These are phyloP conservation scores for Penicillium concentricum DNA, from an alignment of 2,329 filamentous ascomycete genomes.

Conservation along the genomic window DNA sequence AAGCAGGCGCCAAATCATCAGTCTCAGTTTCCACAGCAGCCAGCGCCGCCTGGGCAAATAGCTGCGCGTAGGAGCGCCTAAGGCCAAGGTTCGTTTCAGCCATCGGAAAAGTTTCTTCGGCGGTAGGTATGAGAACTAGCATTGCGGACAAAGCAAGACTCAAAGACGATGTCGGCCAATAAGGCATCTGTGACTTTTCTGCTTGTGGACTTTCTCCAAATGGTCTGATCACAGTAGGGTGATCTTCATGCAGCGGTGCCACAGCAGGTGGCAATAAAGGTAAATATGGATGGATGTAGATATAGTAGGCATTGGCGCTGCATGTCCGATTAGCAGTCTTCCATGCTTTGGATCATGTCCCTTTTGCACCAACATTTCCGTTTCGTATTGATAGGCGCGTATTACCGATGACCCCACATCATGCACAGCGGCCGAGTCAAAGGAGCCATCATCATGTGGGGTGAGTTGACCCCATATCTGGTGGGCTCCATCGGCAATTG, in stretches of 20 bases:
- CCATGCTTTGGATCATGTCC: not conserved
- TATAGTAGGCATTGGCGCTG: conserved; percentile 28
- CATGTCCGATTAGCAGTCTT: not conserved
- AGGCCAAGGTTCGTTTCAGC: conserved; percentile 6
- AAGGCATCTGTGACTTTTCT: conserved; percentile 14
- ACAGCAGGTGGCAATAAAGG: conserved; percentile 21
- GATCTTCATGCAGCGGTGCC: conserved; percentile 13
- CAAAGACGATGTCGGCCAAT: conserved; percentile 22
- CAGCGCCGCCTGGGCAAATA: conserved; percentile 24
- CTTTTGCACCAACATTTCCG: conserved; percentile 19
- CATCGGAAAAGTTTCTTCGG: conserved; percentile 7
- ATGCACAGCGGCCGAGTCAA: not conserved
- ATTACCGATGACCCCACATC: conserved; percentile 6
- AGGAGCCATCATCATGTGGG: conserved; percentile 9
- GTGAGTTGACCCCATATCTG: conserved; percentile 15
- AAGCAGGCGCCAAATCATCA: conserved; percentile 5
- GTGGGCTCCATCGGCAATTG: conserved; percentile 6
- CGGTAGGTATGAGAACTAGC: conserved; percentile 22
- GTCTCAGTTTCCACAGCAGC: conserved; percentile 15
- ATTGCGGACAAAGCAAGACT: conserved; percentile 24
- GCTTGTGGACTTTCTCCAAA: conserved; percentile 2
- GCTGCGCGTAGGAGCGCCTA: conserved; percentile 22
- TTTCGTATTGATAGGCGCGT: conserved; percentile 21
- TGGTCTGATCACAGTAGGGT: not conserved
- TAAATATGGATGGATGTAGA: conserved; percentile 28